Conservation (phyloP, 169 alveolate species). For the Plasmodium sp. region DNA sequence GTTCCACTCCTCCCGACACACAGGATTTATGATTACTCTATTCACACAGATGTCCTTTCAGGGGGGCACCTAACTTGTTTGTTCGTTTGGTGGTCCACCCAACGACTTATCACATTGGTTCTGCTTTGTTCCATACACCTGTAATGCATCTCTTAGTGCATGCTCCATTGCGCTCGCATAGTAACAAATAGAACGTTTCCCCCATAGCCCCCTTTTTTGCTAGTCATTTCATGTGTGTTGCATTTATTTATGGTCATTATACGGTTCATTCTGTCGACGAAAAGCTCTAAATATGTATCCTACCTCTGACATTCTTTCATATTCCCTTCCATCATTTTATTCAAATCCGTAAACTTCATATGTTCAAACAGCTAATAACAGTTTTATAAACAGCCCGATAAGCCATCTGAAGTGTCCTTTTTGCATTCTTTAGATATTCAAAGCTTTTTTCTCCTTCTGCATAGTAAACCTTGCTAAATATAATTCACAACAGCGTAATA, state of each 20-base stretch:
- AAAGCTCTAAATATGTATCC: background rate
- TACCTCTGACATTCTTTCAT: background rate
- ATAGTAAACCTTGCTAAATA: too few relatives aligned
- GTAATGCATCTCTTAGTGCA: background rate
- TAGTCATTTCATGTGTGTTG: background rate
- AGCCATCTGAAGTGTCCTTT: background rate
- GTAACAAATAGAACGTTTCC: background rate
- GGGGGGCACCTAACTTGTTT: too few relatives aligned
- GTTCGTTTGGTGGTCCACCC: background rate
- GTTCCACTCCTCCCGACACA: background rate
- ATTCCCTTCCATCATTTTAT: background rate
- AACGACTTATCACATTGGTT: background rate
- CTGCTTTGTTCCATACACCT: background rate
- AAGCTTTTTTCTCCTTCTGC: too few relatives aligned
- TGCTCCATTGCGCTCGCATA: background rate
- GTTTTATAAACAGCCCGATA: background rate
- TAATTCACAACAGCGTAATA: too few relatives aligned
- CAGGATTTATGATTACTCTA: background rate
- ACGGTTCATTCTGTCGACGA: background rate
- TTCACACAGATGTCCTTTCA: background rate
- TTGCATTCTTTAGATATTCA: background rate
- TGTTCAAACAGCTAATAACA: conserved; percentile 9
- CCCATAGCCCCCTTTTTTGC: background rate
- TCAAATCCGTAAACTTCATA: conserved; percentile 1
- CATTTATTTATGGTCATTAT: background rate